phyloP scores from a whole-genome alignment of 2,329 filamentous ascomycete genomes.

The Monilinia aucupariae region DNA sequence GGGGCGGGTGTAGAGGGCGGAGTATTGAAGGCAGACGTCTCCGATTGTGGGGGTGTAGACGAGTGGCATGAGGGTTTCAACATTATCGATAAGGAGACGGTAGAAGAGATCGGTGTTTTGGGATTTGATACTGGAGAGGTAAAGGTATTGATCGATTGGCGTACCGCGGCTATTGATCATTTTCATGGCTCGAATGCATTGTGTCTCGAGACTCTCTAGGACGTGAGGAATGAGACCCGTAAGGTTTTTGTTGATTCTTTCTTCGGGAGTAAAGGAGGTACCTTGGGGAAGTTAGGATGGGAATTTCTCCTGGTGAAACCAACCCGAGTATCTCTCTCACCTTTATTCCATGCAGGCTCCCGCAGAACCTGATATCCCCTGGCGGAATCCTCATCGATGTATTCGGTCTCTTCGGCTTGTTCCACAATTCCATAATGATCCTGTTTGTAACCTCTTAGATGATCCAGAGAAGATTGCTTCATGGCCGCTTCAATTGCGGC shows the following conservation, averaged over 20 bases:
- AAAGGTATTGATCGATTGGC: conserved; percentile 76
- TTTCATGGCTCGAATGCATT: conserved; percentile 63
- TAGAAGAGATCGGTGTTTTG: conserved; percentile 80
- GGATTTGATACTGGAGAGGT: conserved; percentile 69
- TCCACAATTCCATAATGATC: conserved; percentile 51
- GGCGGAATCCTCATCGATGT: conserved; percentile 47
- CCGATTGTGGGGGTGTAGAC: conserved; percentile 90
- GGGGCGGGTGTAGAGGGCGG: conserved; percentile 88
- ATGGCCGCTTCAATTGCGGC: conserved; percentile 53
- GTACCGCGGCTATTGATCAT: conserved; percentile 67
- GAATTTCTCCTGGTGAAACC: background rate
- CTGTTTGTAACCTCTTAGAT: conserved; percentile 55
- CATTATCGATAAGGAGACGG: conserved; percentile 71
- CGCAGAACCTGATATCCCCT: conserved; percentile 56
- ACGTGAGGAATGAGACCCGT: conserved; percentile 61
- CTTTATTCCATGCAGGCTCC: conserved; percentile 62
- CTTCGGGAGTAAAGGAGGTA: conserved; percentile 58
- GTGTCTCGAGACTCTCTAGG: conserved; percentile 55
- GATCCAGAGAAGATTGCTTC: conserved; percentile 55
- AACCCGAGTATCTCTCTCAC: conserved; percentile 33
- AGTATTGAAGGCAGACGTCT: conserved; percentile 94
- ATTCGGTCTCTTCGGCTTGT: conserved; percentile 50
- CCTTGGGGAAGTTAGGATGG: conserved; percentile 39
- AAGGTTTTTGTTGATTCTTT: conserved; percentile 59
- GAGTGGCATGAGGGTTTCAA: conserved; percentile 72